Base-by-base conservation (phyloP, 1,284 basidiomycete species). In the Taiwanofungus camphoratus region DNA sequence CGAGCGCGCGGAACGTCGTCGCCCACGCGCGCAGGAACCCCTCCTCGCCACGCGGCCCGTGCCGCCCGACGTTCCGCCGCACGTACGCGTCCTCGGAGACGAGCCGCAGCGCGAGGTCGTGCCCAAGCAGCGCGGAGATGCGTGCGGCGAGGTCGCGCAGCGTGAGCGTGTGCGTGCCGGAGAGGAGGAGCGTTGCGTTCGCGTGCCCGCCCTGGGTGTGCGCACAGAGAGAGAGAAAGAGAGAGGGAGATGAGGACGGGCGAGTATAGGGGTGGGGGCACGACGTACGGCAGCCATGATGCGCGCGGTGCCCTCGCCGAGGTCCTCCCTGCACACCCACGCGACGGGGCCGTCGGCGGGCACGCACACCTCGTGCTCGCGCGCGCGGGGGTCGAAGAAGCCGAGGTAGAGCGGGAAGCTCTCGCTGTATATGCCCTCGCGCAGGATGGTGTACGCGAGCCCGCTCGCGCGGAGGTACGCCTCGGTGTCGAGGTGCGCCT, bases 371-470 rank as follows among this genome's bases (percentile, higher is more conserved):
- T 60, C 58, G 38, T 54, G 50, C 7, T 41, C 47, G 19, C 47
- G 49, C 15, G 46, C 49, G 19, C 20, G 33, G 1, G 52, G 50
- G 42, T 54, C 52, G 49, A 54, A 61, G 36, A 56, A 58, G 13
- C 64, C 65, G 21, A 68, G 53, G 45, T 66, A 67, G 20, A 67
- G 51, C 42, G 64, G 61, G 34, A 51, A 66, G 41, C 60, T 62
- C 55, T 67, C 65, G 49, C 56, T 61, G 43, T 69, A 68, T 22
- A 68, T 62, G 5, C 67, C 68, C 51, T 69, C 65, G 20, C 67
- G 46, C 20, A 70, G 50, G 38, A 65, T 60, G 18, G 65, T 66
- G 40, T 62, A 68, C 49, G 53, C 56, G 24, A 68, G 31, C 22
- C 67, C 65, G 47, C 60, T 60, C 44, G 54, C 36, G 51, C 58